Evolutionary conservation across 805 yeast species (phyloP), one percentile per base, ranked within the genome.

Genomic region (Henningerozyma blattae): DNA sequence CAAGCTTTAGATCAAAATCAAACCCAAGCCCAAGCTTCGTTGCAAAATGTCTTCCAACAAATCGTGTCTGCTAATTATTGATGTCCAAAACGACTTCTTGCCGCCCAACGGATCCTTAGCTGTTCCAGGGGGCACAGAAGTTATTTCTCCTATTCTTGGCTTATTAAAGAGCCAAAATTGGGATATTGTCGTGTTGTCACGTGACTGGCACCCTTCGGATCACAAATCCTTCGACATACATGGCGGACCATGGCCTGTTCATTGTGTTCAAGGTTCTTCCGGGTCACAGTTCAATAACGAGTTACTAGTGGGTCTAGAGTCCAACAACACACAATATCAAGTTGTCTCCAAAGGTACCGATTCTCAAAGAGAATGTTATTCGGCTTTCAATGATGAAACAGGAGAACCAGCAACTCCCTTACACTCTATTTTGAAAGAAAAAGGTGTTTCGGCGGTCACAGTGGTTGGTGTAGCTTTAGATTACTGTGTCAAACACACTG

Each of bases 401-500:
- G 67, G 72, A 18, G 47, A 70, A 18, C 77, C 79, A 47, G 62
- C 71, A 28, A 86, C 96, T 0, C 87, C 75, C 35, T 59, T 86
- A 41, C 64, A 67, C 34, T 53, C 50, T 1, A 57, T 66, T 28
- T 62, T 87, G 40, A 53, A 49, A 18, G 46, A 60, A 1, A 51
- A 67, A 27, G 58, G 54, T 0, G 72, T 84, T 28, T 65, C 69
- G 3, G 69, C 75, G 28, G 85, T 86, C 1, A 73, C 65, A 30
- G 67, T 82, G 16, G 89, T 77, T 2, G 97, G 96, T 0, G 47
- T 87, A 15, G 95, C 96, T 0, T 74, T 75, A 41, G 97, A 87
- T 51, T 85, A 62, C 54, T 87, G 97, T 54, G 96, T 89, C 3
- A 58, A 75, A 44, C 67, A 75, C 48, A 77, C 93, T 0, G 85